Conservation (phyloP, 106 monocot species). For the Dendrobium huoshanense region DNA sequence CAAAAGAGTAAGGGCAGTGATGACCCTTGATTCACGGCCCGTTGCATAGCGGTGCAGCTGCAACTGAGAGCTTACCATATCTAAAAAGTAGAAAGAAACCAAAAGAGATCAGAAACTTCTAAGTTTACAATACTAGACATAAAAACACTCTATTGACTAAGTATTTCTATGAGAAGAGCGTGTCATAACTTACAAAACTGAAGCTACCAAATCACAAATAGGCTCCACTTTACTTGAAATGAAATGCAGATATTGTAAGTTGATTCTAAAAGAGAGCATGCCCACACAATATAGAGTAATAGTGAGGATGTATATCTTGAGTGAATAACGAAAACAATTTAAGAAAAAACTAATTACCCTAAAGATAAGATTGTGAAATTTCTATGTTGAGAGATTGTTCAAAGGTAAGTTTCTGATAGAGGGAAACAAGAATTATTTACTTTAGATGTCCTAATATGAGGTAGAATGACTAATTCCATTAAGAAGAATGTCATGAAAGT, state of each 20-base stretch:
- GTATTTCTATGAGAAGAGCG: background rate
- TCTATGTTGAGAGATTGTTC: background rate
- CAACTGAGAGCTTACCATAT: constrained; percentile 98
- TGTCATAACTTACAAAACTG: too few relatives aligned
- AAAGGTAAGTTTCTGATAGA: background rate
- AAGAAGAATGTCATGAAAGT: background rate
- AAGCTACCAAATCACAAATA: background rate
- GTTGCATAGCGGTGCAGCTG: constrained; percentile 98
- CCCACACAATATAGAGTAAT: background rate
- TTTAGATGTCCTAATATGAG: background rate
- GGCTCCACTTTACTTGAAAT: too few relatives aligned
- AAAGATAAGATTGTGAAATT: too few relatives aligned
- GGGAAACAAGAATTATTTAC: background rate
- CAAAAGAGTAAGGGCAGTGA: constrained; percentile 89
- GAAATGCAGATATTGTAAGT: too few relatives aligned
- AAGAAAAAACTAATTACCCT: background rate
- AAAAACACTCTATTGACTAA: background rate
- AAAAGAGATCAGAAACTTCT: background rate
- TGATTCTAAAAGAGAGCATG: too few relatives aligned
- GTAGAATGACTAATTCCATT: background rate
- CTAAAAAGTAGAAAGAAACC: constrained; percentile 22
- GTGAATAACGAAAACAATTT: background rate
- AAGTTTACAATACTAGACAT: background rate
- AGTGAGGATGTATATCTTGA: background rate
- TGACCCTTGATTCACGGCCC: constrained; percentile 90